Percentiles rank a stretch among this genome's conserved stretches.
Conservation (phyloP, 768 basidiomycete species). For the Xerocomellus dryophilus region DNA sequence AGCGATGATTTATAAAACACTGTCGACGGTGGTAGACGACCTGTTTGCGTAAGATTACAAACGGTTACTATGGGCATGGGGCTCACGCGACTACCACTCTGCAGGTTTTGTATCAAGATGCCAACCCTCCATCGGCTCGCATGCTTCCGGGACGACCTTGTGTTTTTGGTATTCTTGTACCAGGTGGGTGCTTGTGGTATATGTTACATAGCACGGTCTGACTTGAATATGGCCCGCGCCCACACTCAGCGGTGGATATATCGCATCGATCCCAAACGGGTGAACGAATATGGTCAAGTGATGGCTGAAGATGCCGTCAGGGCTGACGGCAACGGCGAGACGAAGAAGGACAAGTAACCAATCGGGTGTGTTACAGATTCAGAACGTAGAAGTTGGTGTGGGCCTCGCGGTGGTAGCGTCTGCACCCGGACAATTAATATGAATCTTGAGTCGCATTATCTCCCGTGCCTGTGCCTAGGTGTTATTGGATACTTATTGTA, state of each 20-base stretch:
- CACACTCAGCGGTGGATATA: conserved; percentile 87
- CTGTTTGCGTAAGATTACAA: conserved; percentile 69
- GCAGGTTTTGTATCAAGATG: conserved; percentile 94
- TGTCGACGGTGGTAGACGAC: conserved; percentile 90
- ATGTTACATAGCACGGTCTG: background rate
- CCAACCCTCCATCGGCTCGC: conserved; percentile 89
- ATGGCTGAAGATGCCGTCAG: conserved; percentile 46
- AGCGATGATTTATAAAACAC: conserved; percentile 93
- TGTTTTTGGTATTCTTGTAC: conserved; percentile 89
- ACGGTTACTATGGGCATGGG: conserved; percentile 13
- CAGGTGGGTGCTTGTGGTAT: conserved; percentile 54
- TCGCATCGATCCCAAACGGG: conserved; percentile 87
- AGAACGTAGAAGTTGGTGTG: conserved; percentile 12
- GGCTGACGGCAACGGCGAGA: conserved; percentile 42
- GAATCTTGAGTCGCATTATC: conserved; percentile 13
- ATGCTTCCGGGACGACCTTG: conserved; percentile 87
- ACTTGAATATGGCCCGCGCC: conserved; percentile 19
- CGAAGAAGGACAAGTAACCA: conserved; percentile 54
- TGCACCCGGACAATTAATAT: background rate
- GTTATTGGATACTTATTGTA: background rate
- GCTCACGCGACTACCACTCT: conserved; percentile 13
- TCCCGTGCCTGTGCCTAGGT: conserved; percentile 7
- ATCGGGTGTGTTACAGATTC: conserved; percentile 8
- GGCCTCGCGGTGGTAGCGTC: conserved; percentile 1
- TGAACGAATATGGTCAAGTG: conserved; percentile 96